Base-by-base conservation (phyloP, 2,329 filamentous ascomycete species). In the Pseudonectria foliicola region DNA sequence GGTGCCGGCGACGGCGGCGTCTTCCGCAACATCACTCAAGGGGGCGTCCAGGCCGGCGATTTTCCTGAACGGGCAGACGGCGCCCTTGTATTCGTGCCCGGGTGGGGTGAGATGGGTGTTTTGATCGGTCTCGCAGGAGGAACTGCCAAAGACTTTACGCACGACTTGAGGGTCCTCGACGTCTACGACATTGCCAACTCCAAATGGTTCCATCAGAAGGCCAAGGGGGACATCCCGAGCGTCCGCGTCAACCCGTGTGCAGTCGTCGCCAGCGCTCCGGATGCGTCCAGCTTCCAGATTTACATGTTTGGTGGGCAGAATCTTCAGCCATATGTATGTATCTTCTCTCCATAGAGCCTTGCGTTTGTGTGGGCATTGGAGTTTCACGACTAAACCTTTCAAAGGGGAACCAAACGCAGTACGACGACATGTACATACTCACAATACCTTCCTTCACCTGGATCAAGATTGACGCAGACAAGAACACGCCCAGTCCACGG, bases 281-380 rank as follows among this genome's bases (percentile, higher is more conserved):
- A 85, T 50, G 82, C 82, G 7, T 82, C 78, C 13, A 83, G 77
- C 18, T 85, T 85, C 53, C 83, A 88, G 51, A 71, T 89, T 29
- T 86, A 88, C 60, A 73, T 88, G 62, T 88, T 82, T 51, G 84
- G 82, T 10, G 84, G 84, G 0, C 84, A 88, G 53, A 83, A 84
- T 44, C 65, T 88, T 1, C 67, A 75, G 16, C 82, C 83, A 1
- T 72, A 68, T 39, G 77, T 67, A 47, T 49, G 63, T 53, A 12
- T 24, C 23, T 7, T n/a, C n/a, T 11, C 14, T 14, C 21, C 13
- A 10, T 11, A 4, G 10, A 33, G 11, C 21, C 25, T 26, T 13
- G 18, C 13, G 16, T 26, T 13, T 8, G 18, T 27, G 6, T 32
- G 13, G 27, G 14, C 14, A 28, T 10, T 7, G 8, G 14, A 12